A percentile compares a stretch with the other conserved stretches of the same genome.
Evolutionary conservation across 192 early-diverging fungal species (phyloP).

Genomic region (Dimargaris xerosporica): DNA sequence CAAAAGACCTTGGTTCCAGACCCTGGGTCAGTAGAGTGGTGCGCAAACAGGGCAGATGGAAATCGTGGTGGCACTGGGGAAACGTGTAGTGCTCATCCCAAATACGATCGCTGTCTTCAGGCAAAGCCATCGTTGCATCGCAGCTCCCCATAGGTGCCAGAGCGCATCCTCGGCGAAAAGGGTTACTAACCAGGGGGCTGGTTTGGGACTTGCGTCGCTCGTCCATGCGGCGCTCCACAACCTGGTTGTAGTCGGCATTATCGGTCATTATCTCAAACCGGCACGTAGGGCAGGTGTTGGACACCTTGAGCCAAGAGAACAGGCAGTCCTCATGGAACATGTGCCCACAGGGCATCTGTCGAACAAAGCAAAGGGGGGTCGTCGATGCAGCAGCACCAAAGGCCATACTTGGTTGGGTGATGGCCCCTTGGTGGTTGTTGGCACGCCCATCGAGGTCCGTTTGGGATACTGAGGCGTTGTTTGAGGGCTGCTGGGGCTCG

Average conservation of each 20-base stretch:
- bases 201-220: slow-evolving; percentile 11
- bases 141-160: not conserved
- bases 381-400: not conserved
- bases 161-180: not conserved
- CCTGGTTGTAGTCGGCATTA: slow-evolving; percentile 20
- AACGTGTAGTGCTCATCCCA: not conserved
- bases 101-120: not conserved
- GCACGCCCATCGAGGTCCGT: not conserved
- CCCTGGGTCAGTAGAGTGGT: not conserved
- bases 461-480: too few relatives aligned
- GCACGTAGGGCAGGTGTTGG: slow-evolving; percentile 23
- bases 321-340: slow-evolving; percentile 21
- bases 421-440: not conserved
- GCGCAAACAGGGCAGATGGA: not conserved
- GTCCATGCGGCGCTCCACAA: slow-evolving; percentile 16
- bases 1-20: not conserved
- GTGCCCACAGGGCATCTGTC: slow-evolving; percentile 24
- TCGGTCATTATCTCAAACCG: slow-evolving; percentile 23
- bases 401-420: not conserved
- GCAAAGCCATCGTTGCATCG: not conserved
- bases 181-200: not conserved
- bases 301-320: slow-evolving; percentile 17
- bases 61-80: not conserved
- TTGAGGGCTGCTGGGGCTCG: too few relatives aligned
- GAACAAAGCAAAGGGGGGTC: not conserved